Evolutionary conservation across 2,329 filamentous ascomycete genomes (phyloP).

Genomic region (Botryotinia globosa): DNA sequence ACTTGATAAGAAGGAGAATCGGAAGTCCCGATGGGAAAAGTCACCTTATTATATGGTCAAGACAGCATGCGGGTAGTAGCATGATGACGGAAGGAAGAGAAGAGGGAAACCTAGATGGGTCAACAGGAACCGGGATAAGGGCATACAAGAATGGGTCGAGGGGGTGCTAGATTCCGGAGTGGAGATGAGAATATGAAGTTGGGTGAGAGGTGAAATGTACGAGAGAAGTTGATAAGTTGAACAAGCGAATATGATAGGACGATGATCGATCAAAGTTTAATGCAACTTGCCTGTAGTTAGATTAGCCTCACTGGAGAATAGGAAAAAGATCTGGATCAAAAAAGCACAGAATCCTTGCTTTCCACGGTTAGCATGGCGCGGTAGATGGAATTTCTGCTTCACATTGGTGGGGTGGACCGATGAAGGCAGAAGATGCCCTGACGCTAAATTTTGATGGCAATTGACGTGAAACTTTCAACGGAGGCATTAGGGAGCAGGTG

Average conservation of each 20-base stretch:
- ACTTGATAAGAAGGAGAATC: constrained; percentile 11
- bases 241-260: constrained; percentile 19
- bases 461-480: constrained; percentile 9
- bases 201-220: constrained; percentile 16
- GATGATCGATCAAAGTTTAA: constrained; percentile 9
- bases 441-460: neutral
- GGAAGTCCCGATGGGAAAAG: neutral
- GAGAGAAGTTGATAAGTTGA: constrained; percentile 10
- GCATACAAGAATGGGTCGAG: constrained; percentile 18
- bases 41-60: constrained; percentile 15
- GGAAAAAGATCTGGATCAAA: constrained; percentile 14
- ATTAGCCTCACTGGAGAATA: constrained; percentile 14
- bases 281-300: constrained; percentile 18
- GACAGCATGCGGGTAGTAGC: constrained; percentile 12
- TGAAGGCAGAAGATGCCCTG: constrained; percentile 9
- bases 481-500: neutral
- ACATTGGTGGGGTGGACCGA: constrained; percentile 16
- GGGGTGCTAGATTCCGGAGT: constrained; percentile 12
- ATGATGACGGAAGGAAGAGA: constrained; percentile 17
- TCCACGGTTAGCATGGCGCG: constrained; percentile 6
- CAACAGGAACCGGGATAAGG: constrained; percentile 11
- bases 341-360: constrained; percentile 12
- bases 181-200: constrained; percentile 18
- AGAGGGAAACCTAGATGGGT: constrained; percentile 9
- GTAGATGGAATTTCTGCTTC: neutral